Base-by-base conservation (phyloP, 1,284 basidiomycete genomes). In the Moesziomyces antarcticus region DNA sequence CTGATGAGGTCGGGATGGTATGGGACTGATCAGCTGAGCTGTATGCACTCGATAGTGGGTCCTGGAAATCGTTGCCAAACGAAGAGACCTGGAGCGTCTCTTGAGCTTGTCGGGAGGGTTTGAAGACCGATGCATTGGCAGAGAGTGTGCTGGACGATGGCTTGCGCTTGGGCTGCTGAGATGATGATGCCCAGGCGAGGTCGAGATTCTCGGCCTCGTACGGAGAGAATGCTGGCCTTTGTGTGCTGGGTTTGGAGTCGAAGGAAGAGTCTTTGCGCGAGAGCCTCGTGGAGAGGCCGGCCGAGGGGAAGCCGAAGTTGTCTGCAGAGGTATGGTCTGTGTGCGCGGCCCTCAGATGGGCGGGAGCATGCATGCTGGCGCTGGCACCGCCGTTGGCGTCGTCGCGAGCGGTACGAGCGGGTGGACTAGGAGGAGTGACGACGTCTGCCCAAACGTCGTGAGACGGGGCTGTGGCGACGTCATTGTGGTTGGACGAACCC, bases 341-440 rank as follows among this genome's bases (percentile, higher is more conserved):
- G 22, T 30, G 24, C 14, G n/a, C 40, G 24, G 54, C 43, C 33
- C 54, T 60, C 1, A 54, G 22, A 30, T 64, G 50, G 16, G 57
- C 18, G 20, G 71, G 72, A 43, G 72, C 72, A 49, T 74, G 72
- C 66, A 74, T 74, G 46, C 72, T 74, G 21, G 72, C 72, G 49
- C 62, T 62, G 1, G 66, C 72, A 8, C 66, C 72, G 41, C 72
- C 72, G n/a, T 74, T 74, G 41, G 62, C 62, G 18, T 66, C 52
- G 20, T 62, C 48, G 21, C 44, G 18, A 41, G 46, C 45, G 8
- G 60, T 42, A 4, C 40, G 41, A 27, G 44, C 24, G 5, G 30
- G 46, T 9, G 51, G 43, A 35, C 41, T n/a, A 0, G 58, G 53
- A 8, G 65, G 55, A 30, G 25, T 46, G 44, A 24, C 50, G 18